Evolutionary conservation across 2,329 filamentous ascomycete genomes (phyloP).

Genomic region (Trichoderma pleuroti): DNA sequence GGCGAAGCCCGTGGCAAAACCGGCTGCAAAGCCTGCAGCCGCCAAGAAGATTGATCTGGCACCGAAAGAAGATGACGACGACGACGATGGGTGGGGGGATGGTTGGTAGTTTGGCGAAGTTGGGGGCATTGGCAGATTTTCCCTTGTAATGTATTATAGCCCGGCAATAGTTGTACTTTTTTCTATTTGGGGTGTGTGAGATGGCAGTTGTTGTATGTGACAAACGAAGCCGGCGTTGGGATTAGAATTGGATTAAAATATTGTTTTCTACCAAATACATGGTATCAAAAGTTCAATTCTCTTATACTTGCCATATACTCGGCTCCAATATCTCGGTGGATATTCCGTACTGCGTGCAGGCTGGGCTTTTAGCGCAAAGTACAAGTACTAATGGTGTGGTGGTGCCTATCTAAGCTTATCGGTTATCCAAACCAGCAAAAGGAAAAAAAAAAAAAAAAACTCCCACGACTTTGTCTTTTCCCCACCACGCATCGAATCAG

Average conservation of each 20-base stretch:
- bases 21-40: conserved; percentile 37
- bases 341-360: background rate
- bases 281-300: background rate
- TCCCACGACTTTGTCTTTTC: background rate
- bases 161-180: background rate
- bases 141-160: background rate
- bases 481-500: background rate
- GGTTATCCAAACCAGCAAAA: background rate
- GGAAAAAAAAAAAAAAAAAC: background rate
- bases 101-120: conserved; percentile 49
- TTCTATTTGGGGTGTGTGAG: background rate
- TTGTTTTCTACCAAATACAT: background rate
- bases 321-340: background rate
- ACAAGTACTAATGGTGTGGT: background rate
- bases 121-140: background rate
- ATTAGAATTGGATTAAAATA: conserved; percentile 1
- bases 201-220: background rate
- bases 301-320: background rate
- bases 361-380: background rate
- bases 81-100: conserved; percentile 65
- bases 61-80: conserved; percentile 56
- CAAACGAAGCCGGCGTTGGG: conserved; percentile 12
- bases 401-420: conserved; percentile 1
- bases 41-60: conserved; percentile 68
- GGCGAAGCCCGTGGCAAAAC: conserved; percentile 42